These are phyloP conservation scores for Luvunga scandens DNA, from an alignment of 345 rosid species.

Conservation along the genomic window DNA sequence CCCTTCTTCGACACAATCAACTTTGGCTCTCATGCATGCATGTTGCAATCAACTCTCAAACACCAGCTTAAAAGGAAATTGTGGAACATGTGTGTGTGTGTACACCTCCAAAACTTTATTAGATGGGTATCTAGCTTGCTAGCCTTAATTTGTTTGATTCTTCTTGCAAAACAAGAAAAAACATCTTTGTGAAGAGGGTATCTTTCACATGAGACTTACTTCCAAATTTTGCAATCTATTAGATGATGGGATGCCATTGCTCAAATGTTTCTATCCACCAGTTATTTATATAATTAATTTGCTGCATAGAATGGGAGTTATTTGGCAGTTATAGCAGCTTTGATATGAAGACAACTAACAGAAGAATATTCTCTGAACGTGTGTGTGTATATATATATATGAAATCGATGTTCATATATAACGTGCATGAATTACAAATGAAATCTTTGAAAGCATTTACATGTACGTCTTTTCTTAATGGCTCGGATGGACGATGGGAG, in stretches of 20 bases:
- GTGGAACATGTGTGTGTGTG: neutral
- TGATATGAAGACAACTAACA: neutral
- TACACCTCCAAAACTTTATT: neutral
- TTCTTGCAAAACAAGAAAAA: neutral
- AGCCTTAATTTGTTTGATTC: neutral
- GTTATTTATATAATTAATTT: neutral
- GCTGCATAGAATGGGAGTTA: constrained; percentile 11
- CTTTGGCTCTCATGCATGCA: neutral
- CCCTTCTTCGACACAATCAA: neutral
- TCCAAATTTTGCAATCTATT: neutral
- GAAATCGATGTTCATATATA: neutral
- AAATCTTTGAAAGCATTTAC: no score
- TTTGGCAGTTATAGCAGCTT: constrained; percentile 9
- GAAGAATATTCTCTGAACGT: no score
- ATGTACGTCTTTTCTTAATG: neutral
- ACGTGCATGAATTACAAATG: neutral
- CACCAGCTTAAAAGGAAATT: neutral
- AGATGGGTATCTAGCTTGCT: neutral
- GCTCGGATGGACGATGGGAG: neutral
- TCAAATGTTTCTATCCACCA: neutral
- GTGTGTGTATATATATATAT: no score
- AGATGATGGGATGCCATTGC: neutral
- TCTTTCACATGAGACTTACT: constrained; percentile 16
- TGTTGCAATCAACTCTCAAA: neutral
- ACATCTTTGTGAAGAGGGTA: neutral